Conservation (phyloP, 352 stramenopile species). For the Phytophthora pseudosyringae region DNA sequence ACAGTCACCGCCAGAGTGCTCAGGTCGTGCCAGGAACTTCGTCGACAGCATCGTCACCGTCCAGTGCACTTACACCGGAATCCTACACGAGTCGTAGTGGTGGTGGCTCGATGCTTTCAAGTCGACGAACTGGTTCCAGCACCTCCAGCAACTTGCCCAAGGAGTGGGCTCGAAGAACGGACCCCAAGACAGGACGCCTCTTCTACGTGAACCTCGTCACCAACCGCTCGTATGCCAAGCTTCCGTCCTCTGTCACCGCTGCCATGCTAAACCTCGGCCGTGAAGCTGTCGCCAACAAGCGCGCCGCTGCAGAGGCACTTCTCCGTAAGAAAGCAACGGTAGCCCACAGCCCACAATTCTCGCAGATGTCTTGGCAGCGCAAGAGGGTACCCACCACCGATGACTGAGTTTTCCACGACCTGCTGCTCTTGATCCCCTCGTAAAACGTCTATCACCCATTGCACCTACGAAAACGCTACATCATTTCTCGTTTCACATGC, state of each 20-base stretch:
- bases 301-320: slow-evolving; percentile 28
- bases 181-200: slow-evolving; percentile 78
- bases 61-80: slow-evolving; percentile 50
- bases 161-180: slow-evolving; percentile 78
- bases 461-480: slow-evolving; percentile 21
- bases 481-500: slow-evolving; percentile 20
- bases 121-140: slow-evolving; percentile 28
- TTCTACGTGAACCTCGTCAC: slow-evolving; percentile 88
- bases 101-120: slow-evolving; percentile 36
- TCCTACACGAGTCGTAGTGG: slow-evolving; percentile 31
- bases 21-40: slow-evolving; percentile 31
- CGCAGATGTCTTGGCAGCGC: slow-evolving; percentile 85
- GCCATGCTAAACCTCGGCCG: slow-evolving; percentile 65
- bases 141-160: slow-evolving; percentile 60
- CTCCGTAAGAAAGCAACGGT: slow-evolving; percentile 61
- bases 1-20: slow-evolving; percentile 19
- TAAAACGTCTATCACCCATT: slow-evolving; percentile 17
- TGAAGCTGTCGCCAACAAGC: slow-evolving; percentile 40
- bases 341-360: slow-evolving; percentile 77
- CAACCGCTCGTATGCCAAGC: slow-evolving; percentile 80
- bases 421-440: slow-evolving; percentile 1
- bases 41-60: slow-evolving; percentile 39
- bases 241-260: slow-evolving; percentile 77
- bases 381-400: slow-evolving; percentile 50
- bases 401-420: slow-evolving; percentile 30